A percentile compares a stretch with the other conserved stretches of the same genome.
Conservation (phyloP, 2,329 filamentous ascomycete species). For the Amauroascus verrucosus region DNA sequence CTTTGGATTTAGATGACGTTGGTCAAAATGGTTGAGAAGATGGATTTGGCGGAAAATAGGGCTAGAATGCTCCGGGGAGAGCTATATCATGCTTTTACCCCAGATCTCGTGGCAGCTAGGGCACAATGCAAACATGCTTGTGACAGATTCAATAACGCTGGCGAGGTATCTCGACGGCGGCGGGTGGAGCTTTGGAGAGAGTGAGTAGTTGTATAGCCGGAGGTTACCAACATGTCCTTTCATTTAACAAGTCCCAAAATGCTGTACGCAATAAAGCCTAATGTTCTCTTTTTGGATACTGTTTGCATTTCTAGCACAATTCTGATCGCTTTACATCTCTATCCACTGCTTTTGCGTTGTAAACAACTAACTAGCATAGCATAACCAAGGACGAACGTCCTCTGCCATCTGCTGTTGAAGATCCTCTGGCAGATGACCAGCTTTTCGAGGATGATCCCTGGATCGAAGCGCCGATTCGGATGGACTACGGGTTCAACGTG, state of each 20-base stretch:
- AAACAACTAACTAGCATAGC: constrained; percentile 33
- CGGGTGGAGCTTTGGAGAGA: constrained; percentile 60
- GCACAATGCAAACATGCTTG: constrained; percentile 53
- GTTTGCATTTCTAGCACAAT: neutral
- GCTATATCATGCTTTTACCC: constrained; percentile 63
- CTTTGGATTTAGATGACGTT: too few relatives aligned
- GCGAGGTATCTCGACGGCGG: constrained; percentile 50
- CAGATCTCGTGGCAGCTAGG: constrained; percentile 54
- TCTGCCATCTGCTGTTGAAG: constrained; percentile 50
- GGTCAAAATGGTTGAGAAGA: neutral
- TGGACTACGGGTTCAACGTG: constrained; percentile 72
- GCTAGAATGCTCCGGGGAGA: constrained; percentile 54
- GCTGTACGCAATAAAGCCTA: neutral
- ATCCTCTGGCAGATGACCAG: constrained; percentile 53
- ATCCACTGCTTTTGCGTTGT: neutral
- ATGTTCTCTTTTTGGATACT: neutral
- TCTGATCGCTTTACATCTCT: neutral
- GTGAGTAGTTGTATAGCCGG: constrained; percentile 41
- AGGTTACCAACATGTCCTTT: neutral
- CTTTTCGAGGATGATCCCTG: constrained; percentile 56
- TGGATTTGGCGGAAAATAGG: constrained; percentile 20
- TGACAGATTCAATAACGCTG: constrained; percentile 53
- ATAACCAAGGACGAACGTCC: constrained; percentile 53
- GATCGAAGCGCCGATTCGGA: constrained; percentile 57
- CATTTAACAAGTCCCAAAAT: neutral